These are phyloP conservation scores for Elaphomyces granulatus DNA, from an alignment of 495 filamentous ascomycete species.

Conservation along the genomic window DNA sequence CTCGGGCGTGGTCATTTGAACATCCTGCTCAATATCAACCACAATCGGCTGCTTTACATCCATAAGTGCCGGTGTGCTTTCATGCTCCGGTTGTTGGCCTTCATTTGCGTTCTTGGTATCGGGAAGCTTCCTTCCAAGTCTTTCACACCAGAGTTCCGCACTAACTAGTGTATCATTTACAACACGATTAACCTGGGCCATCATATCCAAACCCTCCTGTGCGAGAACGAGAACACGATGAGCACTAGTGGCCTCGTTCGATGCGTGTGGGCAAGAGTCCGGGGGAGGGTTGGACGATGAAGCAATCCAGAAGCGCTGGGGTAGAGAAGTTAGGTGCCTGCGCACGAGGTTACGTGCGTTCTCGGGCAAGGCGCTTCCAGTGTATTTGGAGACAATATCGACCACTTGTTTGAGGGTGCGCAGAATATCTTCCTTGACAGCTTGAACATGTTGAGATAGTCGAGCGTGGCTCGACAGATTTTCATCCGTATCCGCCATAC, in stretches of 20 bases:
- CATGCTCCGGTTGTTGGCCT: background rate
- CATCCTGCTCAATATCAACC: background rate
- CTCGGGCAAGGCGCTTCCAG: slow-evolving; percentile 70
- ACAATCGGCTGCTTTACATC: background rate
- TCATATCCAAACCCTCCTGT: slow-evolving; percentile 78
- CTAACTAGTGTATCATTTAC: slow-evolving; percentile 72
- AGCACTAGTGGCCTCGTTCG: slow-evolving; percentile 38
- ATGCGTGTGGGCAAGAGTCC: slow-evolving; percentile 19
- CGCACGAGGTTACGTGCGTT: slow-evolving; percentile 68
- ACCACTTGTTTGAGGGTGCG: slow-evolving; percentile 63
- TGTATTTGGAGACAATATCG: slow-evolving; percentile 65
- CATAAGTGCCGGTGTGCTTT: background rate
- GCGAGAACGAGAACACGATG: slow-evolving; percentile 66
- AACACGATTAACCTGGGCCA: slow-evolving; percentile 66
- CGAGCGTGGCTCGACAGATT: slow-evolving; percentile 26
- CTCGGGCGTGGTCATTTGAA: background rate
- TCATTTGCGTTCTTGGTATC: slow-evolving; percentile 9
- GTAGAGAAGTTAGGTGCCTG: slow-evolving; percentile 62
- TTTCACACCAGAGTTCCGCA: slow-evolving; percentile 77
- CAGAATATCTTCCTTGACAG: slow-evolving; percentile 57
- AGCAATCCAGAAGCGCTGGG: slow-evolving; percentile 53
- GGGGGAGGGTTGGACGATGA: slow-evolving; percentile 31
- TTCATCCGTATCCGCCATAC: slow-evolving; percentile 11
- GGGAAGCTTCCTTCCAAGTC: slow-evolving; percentile 44
- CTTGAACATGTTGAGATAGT: slow-evolving; percentile 46